Percentiles rank a stretch among this genome's conserved stretches.
These are phyloP conservation scores for Aspergillus viridinutans DNA, from an alignment of 2,329 filamentous ascomycete genomes.

Conservation along the genomic window DNA sequence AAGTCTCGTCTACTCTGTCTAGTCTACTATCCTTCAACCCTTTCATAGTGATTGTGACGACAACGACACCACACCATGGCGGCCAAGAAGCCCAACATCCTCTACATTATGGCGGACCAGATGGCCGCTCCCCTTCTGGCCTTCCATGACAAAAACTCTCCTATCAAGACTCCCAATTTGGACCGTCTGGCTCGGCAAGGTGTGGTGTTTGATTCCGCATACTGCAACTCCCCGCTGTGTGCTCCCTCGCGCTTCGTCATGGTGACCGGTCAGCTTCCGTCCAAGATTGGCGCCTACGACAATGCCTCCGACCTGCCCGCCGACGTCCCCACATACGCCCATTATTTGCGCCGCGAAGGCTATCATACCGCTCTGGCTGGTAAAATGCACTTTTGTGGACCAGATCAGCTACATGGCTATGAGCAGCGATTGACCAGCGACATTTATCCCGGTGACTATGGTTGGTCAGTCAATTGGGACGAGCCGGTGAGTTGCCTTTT, in stretches of 20 bases:
- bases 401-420: slow-evolving; percentile 87
- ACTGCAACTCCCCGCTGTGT: slow-evolving; percentile 90
- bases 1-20: neutral
- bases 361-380: slow-evolving; percentile 89
- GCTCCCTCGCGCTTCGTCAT: slow-evolving; percentile 91
- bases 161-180: slow-evolving; percentile 88
- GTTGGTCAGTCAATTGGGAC: slow-evolving; percentile 95
- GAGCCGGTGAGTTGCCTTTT: slow-evolving; percentile 55
- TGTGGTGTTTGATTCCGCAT: slow-evolving; percentile 89
- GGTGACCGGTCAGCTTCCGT: slow-evolving; percentile 86
- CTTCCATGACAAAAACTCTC: slow-evolving; percentile 83
- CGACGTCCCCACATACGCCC: slow-evolving; percentile 85
- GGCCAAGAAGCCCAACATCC: slow-evolving; percentile 64
- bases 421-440: slow-evolving; percentile 90
- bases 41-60: neutral
- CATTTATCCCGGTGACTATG: slow-evolving; percentile 91
- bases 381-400: slow-evolving; percentile 95
- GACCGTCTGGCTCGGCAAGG: slow-evolving; percentile 75
- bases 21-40: neutral
- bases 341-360: slow-evolving; percentile 78
- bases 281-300: slow-evolving; percentile 87
- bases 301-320: slow-evolving; percentile 81
- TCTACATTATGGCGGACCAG: slow-evolving; percentile 97
- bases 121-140: slow-evolving; percentile 84
- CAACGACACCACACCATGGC: slow-evolving; percentile 24